These are phyloP conservation scores for Zarea fungicola DNA, from an alignment of 2,329 filamentous ascomycete species.

Conservation along the genomic window DNA sequence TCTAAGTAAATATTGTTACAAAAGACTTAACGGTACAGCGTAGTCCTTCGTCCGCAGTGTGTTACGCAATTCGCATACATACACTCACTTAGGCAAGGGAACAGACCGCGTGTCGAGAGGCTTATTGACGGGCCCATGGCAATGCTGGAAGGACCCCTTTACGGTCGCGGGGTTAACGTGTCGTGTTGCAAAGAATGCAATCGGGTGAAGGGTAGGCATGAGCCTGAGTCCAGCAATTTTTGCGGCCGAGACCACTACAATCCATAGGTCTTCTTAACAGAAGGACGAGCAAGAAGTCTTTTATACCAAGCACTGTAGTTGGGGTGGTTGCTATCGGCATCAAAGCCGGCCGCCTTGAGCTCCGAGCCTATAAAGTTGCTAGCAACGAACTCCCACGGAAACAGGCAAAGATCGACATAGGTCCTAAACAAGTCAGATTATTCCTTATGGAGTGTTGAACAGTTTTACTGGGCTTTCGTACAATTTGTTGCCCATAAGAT, in stretches of 20 bases:
- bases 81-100: too few relatives aligned
- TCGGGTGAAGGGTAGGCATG: too few relatives aligned
- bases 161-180: too few relatives aligned
- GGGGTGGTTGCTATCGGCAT: conserved; percentile 28
- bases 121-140: too few relatives aligned
- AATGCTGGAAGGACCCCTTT: too few relatives aligned
- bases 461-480: neutral
- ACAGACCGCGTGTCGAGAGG: too few relatives aligned
- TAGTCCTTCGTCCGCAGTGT: too few relatives aligned
- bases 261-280: conserved; percentile 23
- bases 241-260: conserved; percentile 15
- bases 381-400: conserved; percentile 24
- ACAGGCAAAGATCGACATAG: conserved; percentile 30
- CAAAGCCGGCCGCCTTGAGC: conserved; percentile 17
- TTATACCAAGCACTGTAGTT: conserved; percentile 31
- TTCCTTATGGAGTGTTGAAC: neutral
- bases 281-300: conserved; percentile 26
- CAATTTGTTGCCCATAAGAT: conserved; percentile 14
- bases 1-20: too few relatives aligned
- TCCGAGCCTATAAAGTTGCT: conserved; percentile 16
- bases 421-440: conserved; percentile 22
- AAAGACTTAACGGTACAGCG: too few relatives aligned
- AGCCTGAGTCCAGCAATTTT: too few relatives aligned
- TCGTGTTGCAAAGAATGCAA: too few relatives aligned
- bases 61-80: too few relatives aligned